A percentile compares a stretch with the other conserved stretches of the same genome.
Evolutionary conservation across 805 yeast genomes (phyloP).

Genomic region (Yamadazyma sp.): DNA sequence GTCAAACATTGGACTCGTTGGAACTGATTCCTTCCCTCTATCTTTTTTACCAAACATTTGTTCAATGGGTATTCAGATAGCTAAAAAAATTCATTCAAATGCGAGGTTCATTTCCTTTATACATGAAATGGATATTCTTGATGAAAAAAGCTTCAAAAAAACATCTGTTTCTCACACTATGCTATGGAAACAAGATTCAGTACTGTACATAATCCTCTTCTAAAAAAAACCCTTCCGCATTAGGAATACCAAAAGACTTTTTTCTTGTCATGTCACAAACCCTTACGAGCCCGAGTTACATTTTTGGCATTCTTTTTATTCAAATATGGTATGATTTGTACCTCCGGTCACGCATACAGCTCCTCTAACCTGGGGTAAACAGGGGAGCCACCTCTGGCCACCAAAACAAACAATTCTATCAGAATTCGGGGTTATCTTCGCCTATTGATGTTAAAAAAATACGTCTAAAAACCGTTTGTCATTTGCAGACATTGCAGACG

Average conservation of each 20-base stretch:
- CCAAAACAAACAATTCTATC: no score
- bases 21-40: background rate
- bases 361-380: background rate
- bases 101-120: background rate
- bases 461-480: no score
- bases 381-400: no score
- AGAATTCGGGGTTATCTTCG: no score
- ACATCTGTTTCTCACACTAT: no score
- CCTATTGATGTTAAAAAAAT: no score
- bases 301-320: background rate
- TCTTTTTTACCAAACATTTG: conserved; percentile 2
- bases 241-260: conserved; percentile 1
- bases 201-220: no score
- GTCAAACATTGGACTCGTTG: conserved; percentile 2
- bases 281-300: conserved; percentile 2
- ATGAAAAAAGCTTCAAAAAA: background rate
- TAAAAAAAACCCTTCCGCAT: no score
- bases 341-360: background rate
- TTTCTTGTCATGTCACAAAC: conserved; percentile 2
- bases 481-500: no score
- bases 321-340: conserved; percentile 1
- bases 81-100: no score
- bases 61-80: no score
- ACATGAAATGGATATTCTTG: background rate
- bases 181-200: background rate